A percentile compares a stretch with the other conserved stretches of the same genome.
These are phyloP conservation scores for Vicia villosa DNA, from an alignment of 306 rosid genomes.

Conservation along the genomic window DNA sequence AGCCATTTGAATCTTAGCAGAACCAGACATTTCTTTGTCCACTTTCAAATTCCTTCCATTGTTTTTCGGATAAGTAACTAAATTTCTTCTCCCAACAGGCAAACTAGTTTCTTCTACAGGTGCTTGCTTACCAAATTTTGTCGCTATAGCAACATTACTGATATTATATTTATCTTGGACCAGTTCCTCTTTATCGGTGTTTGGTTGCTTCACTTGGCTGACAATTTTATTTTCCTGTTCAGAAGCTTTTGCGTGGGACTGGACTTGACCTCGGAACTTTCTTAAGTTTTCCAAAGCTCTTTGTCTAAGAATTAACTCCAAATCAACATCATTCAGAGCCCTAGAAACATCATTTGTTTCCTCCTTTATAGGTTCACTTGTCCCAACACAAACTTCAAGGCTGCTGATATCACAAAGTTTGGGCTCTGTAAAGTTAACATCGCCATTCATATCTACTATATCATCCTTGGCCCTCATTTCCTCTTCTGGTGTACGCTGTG, in stretches of 20 bases:
- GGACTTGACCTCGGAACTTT: slow-evolving; percentile 58
- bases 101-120: slow-evolving; percentile 38
- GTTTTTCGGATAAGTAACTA: slow-evolving; percentile 34
- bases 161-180: slow-evolving; percentile 43
- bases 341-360: slow-evolving; percentile 43
- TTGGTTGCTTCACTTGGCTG: slow-evolving; percentile 47
- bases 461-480: slow-evolving; percentile 43
- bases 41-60: slow-evolving; percentile 32
- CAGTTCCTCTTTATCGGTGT: slow-evolving; percentile 36
- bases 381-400: slow-evolving; percentile 36
- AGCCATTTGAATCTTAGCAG: slow-evolving; percentile 41
- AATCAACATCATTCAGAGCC: slow-evolving; percentile 47
- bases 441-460: slow-evolving; percentile 39
- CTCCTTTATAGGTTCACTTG: slow-evolving; percentile 37
- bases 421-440: slow-evolving; percentile 32
- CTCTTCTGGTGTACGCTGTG: slow-evolving; percentile 41
- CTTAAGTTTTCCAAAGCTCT: slow-evolving; percentile 81
- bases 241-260: slow-evolving; percentile 40
- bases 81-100: slow-evolving; percentile 37
- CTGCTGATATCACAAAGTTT: slow-evolving; percentile 28
- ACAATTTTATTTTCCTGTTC: slow-evolving; percentile 44
- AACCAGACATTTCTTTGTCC: slow-evolving; percentile 38
- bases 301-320: slow-evolving; percentile 76
- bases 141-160: slow-evolving; percentile 39
- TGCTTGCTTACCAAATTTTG: slow-evolving; percentile 38